Percentiles rank a stretch among this genome's conserved stretches.
phyloP scores from a whole-genome alignment of 306 rosid species.

The Dryas drummondii region DNA sequence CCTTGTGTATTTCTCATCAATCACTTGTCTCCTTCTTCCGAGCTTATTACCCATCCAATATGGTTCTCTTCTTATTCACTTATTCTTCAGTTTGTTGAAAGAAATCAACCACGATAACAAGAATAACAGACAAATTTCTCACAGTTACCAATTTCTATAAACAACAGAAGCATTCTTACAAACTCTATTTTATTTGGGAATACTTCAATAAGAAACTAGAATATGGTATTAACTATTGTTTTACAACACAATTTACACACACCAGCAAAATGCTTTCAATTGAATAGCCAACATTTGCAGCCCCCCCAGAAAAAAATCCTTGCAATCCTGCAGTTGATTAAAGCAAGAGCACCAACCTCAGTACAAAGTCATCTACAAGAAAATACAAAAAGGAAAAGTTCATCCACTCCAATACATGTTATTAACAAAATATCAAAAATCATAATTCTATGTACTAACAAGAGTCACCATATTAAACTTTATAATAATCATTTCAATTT shows the following conservation, averaged over 20 bases:
- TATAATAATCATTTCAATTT: conserved; percentile 10
- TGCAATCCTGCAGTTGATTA: conserved; percentile 20
- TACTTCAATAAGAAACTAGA: conserved; percentile 13
- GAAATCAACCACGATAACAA: conserved; percentile 29
- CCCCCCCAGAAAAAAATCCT: background rate
- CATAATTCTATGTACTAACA: background rate
- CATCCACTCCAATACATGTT: background rate
- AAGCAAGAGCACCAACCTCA: background rate
- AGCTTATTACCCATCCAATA: conserved; percentile 95
- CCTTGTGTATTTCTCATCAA: conserved; percentile 87
- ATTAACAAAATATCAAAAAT: conserved; percentile 20
- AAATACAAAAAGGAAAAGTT: background rate
- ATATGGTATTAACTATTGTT: conserved; percentile 1
- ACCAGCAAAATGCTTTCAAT: background rate
- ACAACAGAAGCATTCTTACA: conserved; percentile 16
- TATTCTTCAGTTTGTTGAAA: conserved; percentile 32
- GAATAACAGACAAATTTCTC: conserved; percentile 32
- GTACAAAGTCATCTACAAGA: background rate
- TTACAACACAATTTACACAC: background rate
- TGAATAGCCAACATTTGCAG: conserved; percentile 7
- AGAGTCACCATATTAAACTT: background rate
- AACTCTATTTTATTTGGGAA: conserved; percentile 12
- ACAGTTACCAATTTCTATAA: conserved; percentile 10
- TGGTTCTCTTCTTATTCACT: conserved; percentile 17
- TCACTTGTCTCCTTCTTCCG: conserved; percentile 88